Evolutionary conservation across 1,139 yeast species (phyloP).

Genomic region (Saccharomyces uvarum): DNA sequence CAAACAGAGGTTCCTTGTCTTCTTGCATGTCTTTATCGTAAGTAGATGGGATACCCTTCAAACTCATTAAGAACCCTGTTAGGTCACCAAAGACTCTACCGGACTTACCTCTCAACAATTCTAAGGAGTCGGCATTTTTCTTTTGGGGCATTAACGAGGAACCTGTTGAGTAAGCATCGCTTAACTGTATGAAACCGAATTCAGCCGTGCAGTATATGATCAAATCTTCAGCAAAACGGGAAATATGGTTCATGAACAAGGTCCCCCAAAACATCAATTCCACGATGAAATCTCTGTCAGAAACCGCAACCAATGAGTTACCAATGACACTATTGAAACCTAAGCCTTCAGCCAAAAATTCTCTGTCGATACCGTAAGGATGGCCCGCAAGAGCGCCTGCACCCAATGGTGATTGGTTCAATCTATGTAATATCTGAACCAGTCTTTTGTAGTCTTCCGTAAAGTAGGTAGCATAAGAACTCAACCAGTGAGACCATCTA

Average conservation of each 20-base stretch:
- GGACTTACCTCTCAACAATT: constrained; percentile 88
- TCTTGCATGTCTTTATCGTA: constrained; percentile 98
- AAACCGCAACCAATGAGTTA: constrained; percentile 87
- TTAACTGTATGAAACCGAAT: constrained; percentile 84
- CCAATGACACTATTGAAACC: constrained; percentile 85
- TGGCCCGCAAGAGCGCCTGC: constrained; percentile 98
- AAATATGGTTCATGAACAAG: constrained; percentile 87
- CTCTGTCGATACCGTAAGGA: constrained; percentile 96
- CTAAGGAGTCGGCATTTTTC: constrained; percentile 95
- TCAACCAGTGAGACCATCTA: constrained; percentile 97
- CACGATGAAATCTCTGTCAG: constrained; percentile 95
- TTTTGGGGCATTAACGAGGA: constrained; percentile 98
- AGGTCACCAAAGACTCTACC: constrained; percentile 95
- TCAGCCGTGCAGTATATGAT: constrained; percentile 95
- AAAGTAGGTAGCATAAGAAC: constrained; percentile 90
- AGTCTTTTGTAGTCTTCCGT: constrained; percentile 83
- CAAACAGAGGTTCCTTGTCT: constrained; percentile 95
- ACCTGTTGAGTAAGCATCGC: constrained; percentile 98
- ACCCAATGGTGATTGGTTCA: constrained; percentile 87
- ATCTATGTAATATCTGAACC: constrained; percentile 68
- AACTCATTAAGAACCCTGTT: constrained; percentile 91
- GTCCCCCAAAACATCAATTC: constrained; percentile 98
- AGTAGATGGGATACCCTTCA: constrained; percentile 93
- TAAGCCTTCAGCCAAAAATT: constrained; percentile 67
- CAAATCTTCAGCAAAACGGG: constrained; percentile 88